A percentile compares a stretch with the other conserved stretches of the same genome.
Evolutionary conservation across 495 filamentous ascomycete genomes (phyloP).

Genomic region (Ascodesmis nigricans): DNA sequence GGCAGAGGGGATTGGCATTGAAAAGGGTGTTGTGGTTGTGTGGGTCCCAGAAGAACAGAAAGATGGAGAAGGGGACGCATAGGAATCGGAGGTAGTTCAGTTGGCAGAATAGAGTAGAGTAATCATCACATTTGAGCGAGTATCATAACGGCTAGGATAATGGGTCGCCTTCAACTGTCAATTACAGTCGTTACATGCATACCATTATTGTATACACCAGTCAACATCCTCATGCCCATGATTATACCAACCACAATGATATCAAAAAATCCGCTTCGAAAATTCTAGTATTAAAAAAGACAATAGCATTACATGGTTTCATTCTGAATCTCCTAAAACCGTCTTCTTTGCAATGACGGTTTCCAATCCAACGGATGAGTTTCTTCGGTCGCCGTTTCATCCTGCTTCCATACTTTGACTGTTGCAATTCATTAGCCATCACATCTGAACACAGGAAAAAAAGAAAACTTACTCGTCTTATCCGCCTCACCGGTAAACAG

Average conservation of each 20-base stretch:
- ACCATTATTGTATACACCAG: too few species aligned
- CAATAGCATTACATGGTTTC: slow-evolving; percentile 1
- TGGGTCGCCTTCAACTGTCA: too few species aligned
- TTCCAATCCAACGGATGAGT: slow-evolving; percentile 87
- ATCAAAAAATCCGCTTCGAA: too few species aligned
- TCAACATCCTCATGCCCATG: too few species aligned
- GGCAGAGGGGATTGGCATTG: slow-evolving; percentile 47
- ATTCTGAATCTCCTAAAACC: slow-evolving; percentile 12
- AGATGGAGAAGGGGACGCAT: slow-evolving; percentile 12
- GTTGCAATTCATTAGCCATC: slow-evolving; percentile 4
- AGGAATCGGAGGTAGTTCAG: too few species aligned
- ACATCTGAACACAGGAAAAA: neutral
- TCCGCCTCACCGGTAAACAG: slow-evolving; percentile 89
- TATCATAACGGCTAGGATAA: too few species aligned
- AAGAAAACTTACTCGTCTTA: slow-evolving; percentile 47
- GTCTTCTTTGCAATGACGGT: slow-evolving; percentile 36
- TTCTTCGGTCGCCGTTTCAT: slow-evolving; percentile 74
- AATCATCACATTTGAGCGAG: too few species aligned
- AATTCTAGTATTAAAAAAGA: too few species aligned
- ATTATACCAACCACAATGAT: too few species aligned
- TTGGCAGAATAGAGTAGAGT: too few species aligned
- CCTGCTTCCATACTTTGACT: slow-evolving; percentile 90
- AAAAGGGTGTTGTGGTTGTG: slow-evolving; percentile 47
- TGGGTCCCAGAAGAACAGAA: slow-evolving; percentile 37
- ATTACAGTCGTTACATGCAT: too few species aligned